Evolutionary conservation across 2,329 filamentous ascomycete genomes (phyloP).

Genomic region (Elsinoe perseae): DNA sequence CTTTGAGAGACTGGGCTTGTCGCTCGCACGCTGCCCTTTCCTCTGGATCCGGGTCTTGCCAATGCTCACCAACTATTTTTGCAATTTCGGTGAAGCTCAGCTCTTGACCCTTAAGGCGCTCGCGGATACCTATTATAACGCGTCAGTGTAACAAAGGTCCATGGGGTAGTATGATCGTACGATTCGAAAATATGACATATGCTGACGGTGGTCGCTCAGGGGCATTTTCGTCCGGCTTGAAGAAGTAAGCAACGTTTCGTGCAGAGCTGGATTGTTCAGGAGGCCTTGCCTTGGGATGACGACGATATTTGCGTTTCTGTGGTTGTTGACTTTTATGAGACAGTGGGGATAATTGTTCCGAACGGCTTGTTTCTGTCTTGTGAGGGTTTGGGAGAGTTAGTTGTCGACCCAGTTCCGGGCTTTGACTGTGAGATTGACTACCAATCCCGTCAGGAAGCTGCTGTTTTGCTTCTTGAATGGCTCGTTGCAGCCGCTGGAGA

Average conservation of each 20-base stretch:
- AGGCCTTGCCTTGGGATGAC: conserved; percentile 62
- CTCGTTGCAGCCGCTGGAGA: conserved; percentile 67
- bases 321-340: neutral
- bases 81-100: conserved; percentile 77
- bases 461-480: conserved; percentile 50
- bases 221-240: conserved; percentile 65
- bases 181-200: conserved; percentile 80
- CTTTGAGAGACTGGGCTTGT: conserved; percentile 64
- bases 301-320: conserved; percentile 65
- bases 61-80: conserved; percentile 72
- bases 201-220: conserved; percentile 74
- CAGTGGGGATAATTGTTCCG: neutral
- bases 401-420: neutral
- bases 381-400: neutral
- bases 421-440: neutral
- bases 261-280: neutral
- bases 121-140: conserved; percentile 56
- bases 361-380: neutral
- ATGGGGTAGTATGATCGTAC: conserved; percentile 41
- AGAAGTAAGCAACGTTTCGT: conserved; percentile 19
- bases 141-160: neutral
- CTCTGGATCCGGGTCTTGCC: conserved; percentile 60
- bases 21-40: conserved; percentile 67
- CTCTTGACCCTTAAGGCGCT: conserved; percentile 67
- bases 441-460: conserved; percentile 19